These are phyloP conservation scores for Stachybotrys chlorohalonatus DNA, from an alignment of 2,329 filamentous ascomycete genomes.

Conservation along the genomic window DNA sequence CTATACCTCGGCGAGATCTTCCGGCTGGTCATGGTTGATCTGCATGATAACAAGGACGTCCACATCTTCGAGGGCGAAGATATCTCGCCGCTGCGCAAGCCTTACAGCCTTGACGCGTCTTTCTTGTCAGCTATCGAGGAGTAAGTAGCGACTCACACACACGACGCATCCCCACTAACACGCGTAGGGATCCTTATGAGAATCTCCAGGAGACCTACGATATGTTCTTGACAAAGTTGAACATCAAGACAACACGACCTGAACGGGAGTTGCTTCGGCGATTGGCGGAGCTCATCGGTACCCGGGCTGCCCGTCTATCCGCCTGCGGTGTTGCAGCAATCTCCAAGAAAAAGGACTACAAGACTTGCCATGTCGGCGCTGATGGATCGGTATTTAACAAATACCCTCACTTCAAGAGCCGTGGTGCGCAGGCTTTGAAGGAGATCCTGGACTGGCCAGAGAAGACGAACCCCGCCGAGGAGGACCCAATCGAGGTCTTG, in stretches of 20 bases:
- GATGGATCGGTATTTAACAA: constrained; percentile 99
- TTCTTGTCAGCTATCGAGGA: constrained; percentile 92
- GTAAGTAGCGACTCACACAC: constrained; percentile 30
- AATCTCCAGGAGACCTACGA: constrained; percentile 86
- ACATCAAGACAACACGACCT: constrained; percentile 58
- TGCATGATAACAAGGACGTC: constrained; percentile 68
- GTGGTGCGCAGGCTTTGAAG: constrained; percentile 78
- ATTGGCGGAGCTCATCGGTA: constrained; percentile 88
- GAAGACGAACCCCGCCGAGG: constrained; percentile 58
- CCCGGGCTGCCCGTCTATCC: constrained; percentile 84
- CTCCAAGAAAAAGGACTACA: constrained; percentile 88
- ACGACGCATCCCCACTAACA: constrained; percentile 6
- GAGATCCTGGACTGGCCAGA: constrained; percentile 93
- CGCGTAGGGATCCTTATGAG: constrained; percentile 74
- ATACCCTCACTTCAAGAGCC: constrained; percentile 94
- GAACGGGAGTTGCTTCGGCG: constrained; percentile 87
- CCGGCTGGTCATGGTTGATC: constrained; percentile 74
- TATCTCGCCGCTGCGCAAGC: constrained; percentile 67
- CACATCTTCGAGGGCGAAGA: constrained; percentile 81
- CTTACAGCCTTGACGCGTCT: constrained; percentile 85
- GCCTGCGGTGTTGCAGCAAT: constrained; percentile 94
- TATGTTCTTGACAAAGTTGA: constrained; percentile 68
- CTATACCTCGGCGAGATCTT: constrained; percentile 93
- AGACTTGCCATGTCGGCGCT: constrained; percentile 85
- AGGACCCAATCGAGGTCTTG: constrained; percentile 80